These are phyloP conservation scores for Solanum paucissectum DNA, from an alignment of 257 asterid genomes.

Conservation along the genomic window DNA sequence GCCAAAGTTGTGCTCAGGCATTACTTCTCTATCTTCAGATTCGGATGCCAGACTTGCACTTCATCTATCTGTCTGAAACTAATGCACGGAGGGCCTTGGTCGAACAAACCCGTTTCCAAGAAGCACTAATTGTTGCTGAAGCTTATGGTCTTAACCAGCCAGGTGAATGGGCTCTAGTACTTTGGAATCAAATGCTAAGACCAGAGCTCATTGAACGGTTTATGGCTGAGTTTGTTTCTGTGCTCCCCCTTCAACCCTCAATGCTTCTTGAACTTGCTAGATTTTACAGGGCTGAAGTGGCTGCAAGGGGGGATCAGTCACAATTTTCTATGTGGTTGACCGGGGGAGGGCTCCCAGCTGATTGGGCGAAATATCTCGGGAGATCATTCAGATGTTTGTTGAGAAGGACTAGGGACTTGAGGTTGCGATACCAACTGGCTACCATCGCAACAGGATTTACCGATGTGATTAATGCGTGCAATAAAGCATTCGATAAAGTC, in stretches of 20 bases:
- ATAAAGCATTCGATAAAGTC: constrained; percentile 72
- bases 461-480: constrained; percentile 56
- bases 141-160: constrained; percentile 95
- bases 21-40: constrained; percentile 91
- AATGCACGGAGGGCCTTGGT: constrained; percentile 82
- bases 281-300: constrained; percentile 84
- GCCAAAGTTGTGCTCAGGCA: constrained; percentile 85
- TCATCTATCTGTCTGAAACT: constrained; percentile 82
- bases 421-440: constrained; percentile 66
- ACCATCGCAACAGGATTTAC: constrained; percentile 64
- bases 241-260: constrained; percentile 82
- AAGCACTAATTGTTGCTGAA: constrained; percentile 93
- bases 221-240: constrained; percentile 88
- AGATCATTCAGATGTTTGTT: constrained; percentile 88
- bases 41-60: constrained; percentile 87
- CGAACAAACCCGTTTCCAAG: constrained; percentile 86
- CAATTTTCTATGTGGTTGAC: constrained; percentile 93
- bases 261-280: constrained; percentile 93
- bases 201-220: constrained; percentile 88
- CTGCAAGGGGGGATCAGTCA: constrained; percentile 90
- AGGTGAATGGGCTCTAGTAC: constrained; percentile 93
- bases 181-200: constrained; percentile 97
- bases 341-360: constrained; percentile 87
- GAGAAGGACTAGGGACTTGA: constrained; percentile 64
- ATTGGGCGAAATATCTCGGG: constrained; percentile 79